phyloP scores from a whole-genome alignment of 768 basidiomycete genomes.

The Phanerodontia chrysosporium region DNA sequence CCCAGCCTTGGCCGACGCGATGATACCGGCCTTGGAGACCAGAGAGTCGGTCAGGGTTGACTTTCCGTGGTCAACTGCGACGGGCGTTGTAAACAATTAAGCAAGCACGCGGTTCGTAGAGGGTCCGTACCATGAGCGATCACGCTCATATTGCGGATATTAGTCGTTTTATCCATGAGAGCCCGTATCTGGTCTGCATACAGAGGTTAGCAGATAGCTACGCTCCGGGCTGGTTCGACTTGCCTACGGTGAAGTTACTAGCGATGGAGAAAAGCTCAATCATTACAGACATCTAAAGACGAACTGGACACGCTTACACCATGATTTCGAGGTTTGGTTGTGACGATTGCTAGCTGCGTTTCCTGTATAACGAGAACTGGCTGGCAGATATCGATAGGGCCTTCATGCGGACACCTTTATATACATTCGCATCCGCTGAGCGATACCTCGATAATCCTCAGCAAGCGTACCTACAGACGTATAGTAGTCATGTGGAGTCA shows the following conservation, averaged over 20 bases:
- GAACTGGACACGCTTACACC: too few species aligned
- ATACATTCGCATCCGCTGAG: too few species aligned
- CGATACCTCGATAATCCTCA: too few species aligned
- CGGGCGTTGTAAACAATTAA: background rate
- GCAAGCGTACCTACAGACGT: too few species aligned
- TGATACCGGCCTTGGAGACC: slow-evolving; percentile 99
- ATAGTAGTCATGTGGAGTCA: too few species aligned
- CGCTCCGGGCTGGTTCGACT: slow-evolving; percentile 27
- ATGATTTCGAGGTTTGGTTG: too few species aligned
- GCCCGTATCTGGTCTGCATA: slow-evolving; percentile 74
- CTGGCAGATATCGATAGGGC: too few species aligned
- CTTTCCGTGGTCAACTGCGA: slow-evolving; percentile 97
- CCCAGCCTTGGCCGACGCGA: slow-evolving; percentile 90
- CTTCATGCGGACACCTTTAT: too few species aligned
- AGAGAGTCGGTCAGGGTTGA: slow-evolving; percentile 98
- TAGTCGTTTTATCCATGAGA: slow-evolving; percentile 87
- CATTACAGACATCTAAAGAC: too few species aligned
- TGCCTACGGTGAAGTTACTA: slow-evolving; percentile 89
- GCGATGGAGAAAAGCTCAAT: too few species aligned
- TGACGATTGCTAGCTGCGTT: too few species aligned
- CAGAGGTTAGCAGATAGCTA: slow-evolving; percentile 10
- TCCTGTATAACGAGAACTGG: too few species aligned
- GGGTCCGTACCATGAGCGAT: slow-evolving; percentile 77
- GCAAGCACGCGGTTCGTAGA: background rate
- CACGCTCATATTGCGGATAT: slow-evolving; percentile 94